phyloP scores from a whole-genome alignment of 768 basidiomycete species.

The Tricholoma sp. region DNA sequence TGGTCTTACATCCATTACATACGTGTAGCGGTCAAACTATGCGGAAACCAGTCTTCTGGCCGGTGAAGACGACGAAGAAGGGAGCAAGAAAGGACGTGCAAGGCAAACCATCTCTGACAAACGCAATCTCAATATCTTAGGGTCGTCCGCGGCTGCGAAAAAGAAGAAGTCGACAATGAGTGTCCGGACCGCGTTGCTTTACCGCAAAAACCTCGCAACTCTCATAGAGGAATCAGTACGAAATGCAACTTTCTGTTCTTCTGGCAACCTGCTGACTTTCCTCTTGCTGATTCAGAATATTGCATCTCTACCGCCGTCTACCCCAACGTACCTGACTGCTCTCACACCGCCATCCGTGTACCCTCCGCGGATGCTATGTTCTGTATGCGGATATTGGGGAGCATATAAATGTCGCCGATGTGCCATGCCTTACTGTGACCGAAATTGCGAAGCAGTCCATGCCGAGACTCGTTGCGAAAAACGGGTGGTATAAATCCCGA shows the following conservation, averaged over 20 bases:
- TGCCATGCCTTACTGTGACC: conserved; percentile 70
- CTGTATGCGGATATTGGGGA: conserved; percentile 86
- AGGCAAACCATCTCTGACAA: conserved; percentile 80
- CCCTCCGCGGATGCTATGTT: conserved; percentile 70
- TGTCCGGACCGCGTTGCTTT: conserved; percentile 73
- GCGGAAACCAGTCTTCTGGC: conserved; percentile 48
- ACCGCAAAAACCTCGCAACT: conserved; percentile 71
- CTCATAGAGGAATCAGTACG: conserved; percentile 79
- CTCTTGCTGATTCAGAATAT: conserved; percentile 42
- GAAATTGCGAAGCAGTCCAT: conserved; percentile 68
- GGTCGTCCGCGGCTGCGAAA: conserved; percentile 43
- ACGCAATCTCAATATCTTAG: conserved; percentile 47
- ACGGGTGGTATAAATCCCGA: conserved; percentile 46
- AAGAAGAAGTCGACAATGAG: conserved; percentile 82
- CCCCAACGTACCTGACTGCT: conserved; percentile 71
- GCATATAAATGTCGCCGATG: conserved; percentile 75
- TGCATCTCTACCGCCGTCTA: conserved; percentile 41
- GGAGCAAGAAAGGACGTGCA: conserved; percentile 57
- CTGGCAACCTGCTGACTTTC: conserved; percentile 2
- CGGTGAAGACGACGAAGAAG: conserved; percentile 45
- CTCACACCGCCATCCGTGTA: conserved; percentile 51
- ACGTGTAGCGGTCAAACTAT: conserved; percentile 68
- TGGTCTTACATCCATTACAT: conserved; percentile 7
- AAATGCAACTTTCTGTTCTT: conserved; percentile 7
- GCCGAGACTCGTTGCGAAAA: conserved; percentile 78